These are phyloP conservation scores for Penicillium brasilianum DNA, from an alignment of 2,329 filamentous ascomycete genomes.

Conservation along the genomic window DNA sequence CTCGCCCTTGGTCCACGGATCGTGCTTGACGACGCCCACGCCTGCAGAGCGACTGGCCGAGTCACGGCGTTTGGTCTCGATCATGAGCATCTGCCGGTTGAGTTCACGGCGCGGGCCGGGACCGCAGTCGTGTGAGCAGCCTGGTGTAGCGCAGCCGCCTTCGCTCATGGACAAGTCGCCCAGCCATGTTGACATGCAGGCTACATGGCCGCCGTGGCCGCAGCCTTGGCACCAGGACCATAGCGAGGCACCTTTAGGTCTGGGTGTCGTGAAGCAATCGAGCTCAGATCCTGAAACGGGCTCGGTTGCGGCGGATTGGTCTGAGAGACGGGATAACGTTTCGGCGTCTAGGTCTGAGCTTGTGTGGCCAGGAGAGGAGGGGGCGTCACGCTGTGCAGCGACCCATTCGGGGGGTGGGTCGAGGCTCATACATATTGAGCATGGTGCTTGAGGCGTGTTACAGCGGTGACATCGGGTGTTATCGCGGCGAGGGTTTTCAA, in stretches of 20 bases:
- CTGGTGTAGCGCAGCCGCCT: conserved; percentile 63
- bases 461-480: conserved; percentile 60
- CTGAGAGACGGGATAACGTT: conserved; percentile 47
- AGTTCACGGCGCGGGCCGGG: conserved; percentile 53
- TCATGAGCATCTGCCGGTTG: conserved; percentile 40
- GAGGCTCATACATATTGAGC: conserved; percentile 49
- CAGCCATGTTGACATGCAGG: conserved; percentile 64
- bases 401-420: conserved; percentile 50
- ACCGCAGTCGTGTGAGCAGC: conserved; percentile 65
- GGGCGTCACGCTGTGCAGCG: conserved; percentile 27
- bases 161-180: conserved; percentile 53
- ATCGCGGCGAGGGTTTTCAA: conserved; percentile 56
- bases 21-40: conserved; percentile 48
- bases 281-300: conserved; percentile 32
- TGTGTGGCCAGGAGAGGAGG: conserved; percentile 17
- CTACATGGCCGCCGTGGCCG: conserved; percentile 64
- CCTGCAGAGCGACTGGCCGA: conserved; percentile 41
- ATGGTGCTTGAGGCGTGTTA: conserved; percentile 45
- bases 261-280: conserved; percentile 33
- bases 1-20: conserved; percentile 51
- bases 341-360: conserved; percentile 27
- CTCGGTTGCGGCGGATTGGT: conserved; percentile 50
- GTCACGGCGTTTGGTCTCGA: conserved; percentile 41
- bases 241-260: conserved; percentile 46
- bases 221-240: conserved; percentile 66